Base-by-base conservation (phyloP, 345 rosid species). In the Trapa bicornis region DNA sequence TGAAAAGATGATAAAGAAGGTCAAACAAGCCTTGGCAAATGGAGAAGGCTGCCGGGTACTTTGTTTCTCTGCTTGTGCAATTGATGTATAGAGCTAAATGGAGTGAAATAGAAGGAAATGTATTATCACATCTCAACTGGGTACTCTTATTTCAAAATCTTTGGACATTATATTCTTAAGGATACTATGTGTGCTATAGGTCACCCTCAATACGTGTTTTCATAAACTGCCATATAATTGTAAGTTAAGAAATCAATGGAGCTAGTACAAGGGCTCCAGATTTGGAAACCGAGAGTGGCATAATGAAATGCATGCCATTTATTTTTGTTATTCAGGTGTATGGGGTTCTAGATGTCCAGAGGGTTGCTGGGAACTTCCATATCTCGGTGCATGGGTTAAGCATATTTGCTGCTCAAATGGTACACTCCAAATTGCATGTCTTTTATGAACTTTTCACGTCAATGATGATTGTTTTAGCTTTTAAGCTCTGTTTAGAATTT, bases 331-430 rank as follows among this genome's bases (percentile, higher is more conserved):
- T 79, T 72, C 83, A 91, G 98, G 96, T 95, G 64, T 89, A 86
- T 73, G 99, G 99, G 65, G 83, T 84, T 72, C 73, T 95, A 58
- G 98, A 95, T 82, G 98, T 91, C 65, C 99, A 95, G 82, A 82
- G 97, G 62, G 99, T 95, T 73, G 96, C 99, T 74, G 99, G 98
- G 76, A 95, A 95, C 80, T 95, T 95, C 78, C 99, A 95, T 76
- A 80, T 95, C 50, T 95, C 99, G 70, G 96, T 95, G 71, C 99
- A 91, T 73, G 96, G 98, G 53, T 77, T 95, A 74, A 95, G 87
- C 77, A 86, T 91, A 42, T 88, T 87, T 77, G 96, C 87, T 74
- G 98, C 99, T 71, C 98, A 95, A 74, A 84, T 83, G 98, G 99
- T 94, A 48, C 29, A 22, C 29, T 22, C 29, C 29, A 22, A 22